phyloP scores from a whole-genome alignment of 2,329 filamentous ascomycete species.

The Talaromyces sp. region DNA sequence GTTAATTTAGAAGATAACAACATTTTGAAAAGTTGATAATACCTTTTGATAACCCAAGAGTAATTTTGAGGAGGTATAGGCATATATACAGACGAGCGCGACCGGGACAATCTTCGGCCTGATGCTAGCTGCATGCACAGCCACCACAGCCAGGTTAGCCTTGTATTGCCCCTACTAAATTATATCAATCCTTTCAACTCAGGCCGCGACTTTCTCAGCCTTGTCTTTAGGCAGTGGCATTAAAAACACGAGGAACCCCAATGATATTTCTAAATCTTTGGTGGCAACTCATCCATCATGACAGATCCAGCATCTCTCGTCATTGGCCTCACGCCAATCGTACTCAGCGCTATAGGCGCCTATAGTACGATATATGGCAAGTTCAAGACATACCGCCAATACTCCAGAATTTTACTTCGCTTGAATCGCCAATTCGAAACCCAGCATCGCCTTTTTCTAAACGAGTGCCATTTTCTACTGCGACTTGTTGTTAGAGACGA shows the following conservation, averaged over 20 bases:
- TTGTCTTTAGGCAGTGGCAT: neutral
- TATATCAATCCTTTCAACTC: neutral
- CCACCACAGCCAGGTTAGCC: neutral
- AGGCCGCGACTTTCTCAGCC: neutral
- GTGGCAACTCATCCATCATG: neutral
- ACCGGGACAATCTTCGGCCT: neutral
- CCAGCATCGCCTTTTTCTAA: neutral
- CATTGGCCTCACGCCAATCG: neutral
- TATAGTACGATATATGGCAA: neutral
- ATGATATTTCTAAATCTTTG: neutral
- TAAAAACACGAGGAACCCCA: neutral
- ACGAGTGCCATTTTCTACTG: neutral
- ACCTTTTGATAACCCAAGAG: neutral
- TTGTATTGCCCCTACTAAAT: neutral
- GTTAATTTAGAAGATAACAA: neutral
- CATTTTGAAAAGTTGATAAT: neutral
- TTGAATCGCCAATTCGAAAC: neutral
- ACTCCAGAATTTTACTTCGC: neutral
- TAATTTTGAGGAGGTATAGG: neutral
- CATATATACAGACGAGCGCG: neutral
- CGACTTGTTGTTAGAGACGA: neutral
- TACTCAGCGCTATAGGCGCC: neutral
- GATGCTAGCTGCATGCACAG: neutral
- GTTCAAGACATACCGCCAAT: neutral
- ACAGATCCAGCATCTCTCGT: neutral